Evolutionary conservation across 805 yeast genomes (phyloP), one percentile per base, ranked within the genome.

Genomic region (Torulaspora microellipsoides): DNA sequence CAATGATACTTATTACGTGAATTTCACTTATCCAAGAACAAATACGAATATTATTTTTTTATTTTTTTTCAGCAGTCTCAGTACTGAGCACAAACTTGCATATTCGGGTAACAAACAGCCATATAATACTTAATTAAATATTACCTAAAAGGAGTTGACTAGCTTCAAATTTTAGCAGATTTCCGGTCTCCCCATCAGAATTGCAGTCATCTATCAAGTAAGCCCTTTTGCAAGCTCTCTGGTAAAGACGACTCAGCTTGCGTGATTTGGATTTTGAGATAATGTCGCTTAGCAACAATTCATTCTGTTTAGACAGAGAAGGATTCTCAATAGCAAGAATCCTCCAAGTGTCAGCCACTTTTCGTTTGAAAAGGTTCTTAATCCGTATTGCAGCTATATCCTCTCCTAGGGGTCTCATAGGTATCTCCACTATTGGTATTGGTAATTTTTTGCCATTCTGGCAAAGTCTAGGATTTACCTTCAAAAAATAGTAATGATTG

Each of bases 361-460:
- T 55, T 6, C 46, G 31, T 33, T 44, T 43, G 44, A 53, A 53
- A 25, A 53, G 27, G 32, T 55, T 55, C 15, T 42, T 40, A 27
- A 52, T 48, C 25, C 59, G 43, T 6, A 43, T 43, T 14, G 43
- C 53, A 8, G 58, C 47, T 15, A 51, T 47, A 28, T 53, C 54
- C 11, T 47, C 43, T 11, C 59, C 59, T 27, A 53, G 43, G 4
- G 58, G 56, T 27, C 53, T 48, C 51, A 55, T 38, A 8, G 56
- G 56, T 9, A 55, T 52, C 39, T 52, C 53, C 4, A 55, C 59
- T 15, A 55, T 52, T n/a, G 59, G 59, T 3, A 48, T 36, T 3
- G 56, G 48, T 11, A 51, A 36, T 8, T 38, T 40, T 28, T 44
- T 53, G 30, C 49, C 45, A 33, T 49, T 47, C 30, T 47, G 41